phyloP scores from a whole-genome alignment of 164 flowering plant species.

The Liriodendron chinense region DNA sequence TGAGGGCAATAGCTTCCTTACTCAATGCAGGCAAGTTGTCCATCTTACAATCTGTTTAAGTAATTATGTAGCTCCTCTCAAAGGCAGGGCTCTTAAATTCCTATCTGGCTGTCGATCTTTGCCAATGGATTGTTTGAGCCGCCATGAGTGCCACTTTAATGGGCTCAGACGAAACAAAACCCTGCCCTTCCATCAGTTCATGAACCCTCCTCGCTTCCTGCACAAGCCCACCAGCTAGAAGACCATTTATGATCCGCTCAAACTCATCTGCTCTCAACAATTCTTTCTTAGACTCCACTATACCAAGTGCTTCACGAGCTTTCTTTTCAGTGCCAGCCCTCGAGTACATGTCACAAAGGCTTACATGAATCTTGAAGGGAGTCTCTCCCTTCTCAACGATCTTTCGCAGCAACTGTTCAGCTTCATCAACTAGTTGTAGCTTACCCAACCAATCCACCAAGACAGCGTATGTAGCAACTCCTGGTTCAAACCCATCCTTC shows the following conservation, averaged over 20 bases:
- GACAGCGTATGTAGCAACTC: slow-evolving; percentile 66
- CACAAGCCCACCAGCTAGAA: slow-evolving; percentile 53
- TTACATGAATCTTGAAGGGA: slow-evolving; percentile 58
- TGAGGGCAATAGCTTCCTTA: no score
- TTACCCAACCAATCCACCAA: slow-evolving; percentile 82
- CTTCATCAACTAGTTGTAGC: slow-evolving; percentile 73
- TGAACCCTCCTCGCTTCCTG: slow-evolving; percentile 58
- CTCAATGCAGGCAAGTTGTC: no score
- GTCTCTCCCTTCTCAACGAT: slow-evolving; percentile 58
- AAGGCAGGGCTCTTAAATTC: background rate
- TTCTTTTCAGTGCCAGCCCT: slow-evolving; percentile 59
- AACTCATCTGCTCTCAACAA: slow-evolving; percentile 45
- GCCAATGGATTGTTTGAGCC: slow-evolving; percentile 22
- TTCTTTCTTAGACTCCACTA: slow-evolving; percentile 68
- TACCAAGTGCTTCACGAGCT: slow-evolving; percentile 62
- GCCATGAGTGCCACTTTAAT: slow-evolving; percentile 44
- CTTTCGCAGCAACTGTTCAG: slow-evolving; percentile 61
- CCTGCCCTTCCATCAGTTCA: slow-evolving; percentile 56
- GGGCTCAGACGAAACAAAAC: slow-evolving; percentile 42
- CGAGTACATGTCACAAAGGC: slow-evolving; percentile 84
- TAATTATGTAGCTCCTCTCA: background rate
- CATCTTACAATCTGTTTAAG: no score
- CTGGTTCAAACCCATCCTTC: slow-evolving; percentile 76
- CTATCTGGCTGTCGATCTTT: slow-evolving; percentile 12
- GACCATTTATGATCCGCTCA: slow-evolving; percentile 61